Evolutionary conservation across 2,329 filamentous ascomycete genomes (phyloP).

Genomic region (Penicillium aurantiogriseum): DNA sequence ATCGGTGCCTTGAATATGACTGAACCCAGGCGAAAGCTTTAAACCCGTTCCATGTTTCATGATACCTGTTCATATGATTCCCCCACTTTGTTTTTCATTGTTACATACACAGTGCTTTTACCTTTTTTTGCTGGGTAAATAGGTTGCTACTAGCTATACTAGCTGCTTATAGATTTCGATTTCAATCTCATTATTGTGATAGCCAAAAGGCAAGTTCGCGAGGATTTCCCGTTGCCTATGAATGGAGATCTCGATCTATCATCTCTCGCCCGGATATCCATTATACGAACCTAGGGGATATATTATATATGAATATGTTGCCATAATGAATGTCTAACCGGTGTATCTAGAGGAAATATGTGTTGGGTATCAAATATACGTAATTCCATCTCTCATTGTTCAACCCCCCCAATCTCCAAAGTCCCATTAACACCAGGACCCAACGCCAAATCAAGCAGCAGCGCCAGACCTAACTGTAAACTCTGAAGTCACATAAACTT

Average conservation of each 20-base stretch:
- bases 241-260: background rate
- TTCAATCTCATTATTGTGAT: constrained; percentile 1
- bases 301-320: no score
- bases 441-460: background rate
- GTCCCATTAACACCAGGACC: no score
- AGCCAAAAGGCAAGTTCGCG: background rate
- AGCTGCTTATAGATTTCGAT: constrained; percentile 7
- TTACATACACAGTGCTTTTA: background rate
- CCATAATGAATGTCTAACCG: background rate
- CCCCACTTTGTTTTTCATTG: constrained; percentile 7
- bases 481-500: background rate
- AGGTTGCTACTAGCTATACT: background rate
- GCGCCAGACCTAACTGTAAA: background rate
- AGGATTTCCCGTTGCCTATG: background rate
- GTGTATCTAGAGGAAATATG: background rate
- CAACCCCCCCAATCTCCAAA: background rate
- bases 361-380: background rate
- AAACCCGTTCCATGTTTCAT: constrained; percentile 8
- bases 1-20: background rate
- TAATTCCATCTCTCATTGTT: background rate
- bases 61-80: constrained; percentile 13
- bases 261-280: background rate
- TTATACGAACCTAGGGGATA: background rate
- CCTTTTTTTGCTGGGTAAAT: background rate
- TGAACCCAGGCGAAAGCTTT: constrained; percentile 1